Evolutionary conservation across 176 grass and related monocot genomes (phyloP).

Genomic region (Phragmites australis): DNA sequence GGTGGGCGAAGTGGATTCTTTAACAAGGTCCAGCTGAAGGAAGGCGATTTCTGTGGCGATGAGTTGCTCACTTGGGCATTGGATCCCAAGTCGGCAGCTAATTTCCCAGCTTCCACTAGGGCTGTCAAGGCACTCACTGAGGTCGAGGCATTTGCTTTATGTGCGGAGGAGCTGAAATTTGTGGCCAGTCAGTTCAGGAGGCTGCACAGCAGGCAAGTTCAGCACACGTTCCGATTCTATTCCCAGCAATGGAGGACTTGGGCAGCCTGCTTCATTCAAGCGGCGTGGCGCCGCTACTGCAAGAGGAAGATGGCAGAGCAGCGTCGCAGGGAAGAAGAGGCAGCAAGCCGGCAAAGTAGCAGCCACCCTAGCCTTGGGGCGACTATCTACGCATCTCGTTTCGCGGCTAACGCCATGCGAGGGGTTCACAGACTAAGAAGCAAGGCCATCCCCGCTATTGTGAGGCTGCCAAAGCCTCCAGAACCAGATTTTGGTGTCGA

Average conservation of each 20-base stretch:
- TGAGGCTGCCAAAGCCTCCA: conserved; percentile 77
- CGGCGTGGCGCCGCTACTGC: conserved; percentile 76
- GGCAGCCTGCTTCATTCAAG: conserved; percentile 87
- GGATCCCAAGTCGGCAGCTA: conserved; percentile 76
- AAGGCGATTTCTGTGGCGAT: conserved; percentile 81
- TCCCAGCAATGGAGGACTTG: conserved; percentile 92
- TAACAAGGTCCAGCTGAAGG: conserved; percentile 74
- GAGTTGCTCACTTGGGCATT: conserved; percentile 94
- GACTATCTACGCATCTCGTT: conserved; percentile 81
- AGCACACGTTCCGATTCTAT: conserved; percentile 89
- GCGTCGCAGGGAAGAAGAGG: conserved; percentile 57
- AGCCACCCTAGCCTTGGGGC: conserved; percentile 70
- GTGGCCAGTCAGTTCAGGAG: conserved; percentile 96
- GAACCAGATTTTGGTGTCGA: conserved; percentile 75
- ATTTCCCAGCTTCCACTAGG: conserved; percentile 80
- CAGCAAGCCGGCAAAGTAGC: conserved; percentile 33
- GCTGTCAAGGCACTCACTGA: conserved; percentile 75
- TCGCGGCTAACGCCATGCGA: conserved; percentile 75
- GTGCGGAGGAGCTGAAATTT: conserved; percentile 78
- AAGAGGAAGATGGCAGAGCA: conserved; percentile 70
- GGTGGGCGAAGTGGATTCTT: conserved; percentile 91
- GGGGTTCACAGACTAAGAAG: conserved; percentile 75
- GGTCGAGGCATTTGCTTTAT: conserved; percentile 77
- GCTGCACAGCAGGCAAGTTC: conserved; percentile 83
- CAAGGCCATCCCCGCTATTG: conserved; percentile 45